Conservation (phyloP, 2,329 filamentous ascomycete species). For the Albophoma yamanashiensis region DNA sequence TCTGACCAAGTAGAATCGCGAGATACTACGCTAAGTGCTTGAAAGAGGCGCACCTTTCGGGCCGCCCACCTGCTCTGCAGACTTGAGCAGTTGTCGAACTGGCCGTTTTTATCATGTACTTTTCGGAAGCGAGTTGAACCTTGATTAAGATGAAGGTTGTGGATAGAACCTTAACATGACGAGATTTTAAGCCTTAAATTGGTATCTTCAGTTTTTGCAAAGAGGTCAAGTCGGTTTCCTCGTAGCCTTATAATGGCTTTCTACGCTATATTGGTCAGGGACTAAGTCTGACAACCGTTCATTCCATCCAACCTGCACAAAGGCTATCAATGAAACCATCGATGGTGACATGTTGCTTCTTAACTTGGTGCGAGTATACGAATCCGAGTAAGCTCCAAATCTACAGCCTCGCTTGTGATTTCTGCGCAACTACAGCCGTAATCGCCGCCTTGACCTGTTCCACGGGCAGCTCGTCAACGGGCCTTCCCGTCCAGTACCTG, state of each 20-base stretch:
- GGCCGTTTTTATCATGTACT: neutral
- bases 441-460: slow-evolving; percentile 45
- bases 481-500: slow-evolving; percentile 52
- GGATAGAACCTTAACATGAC: no score
- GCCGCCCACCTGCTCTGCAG: neutral
- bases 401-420: slow-evolving; percentile 15
- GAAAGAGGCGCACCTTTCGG: neutral
- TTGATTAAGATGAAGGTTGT: neutral
- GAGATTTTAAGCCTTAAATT: no score
- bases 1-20: slow-evolving; percentile 14
- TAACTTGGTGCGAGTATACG: no score
- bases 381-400: neutral
- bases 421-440: slow-evolving; percentile 26
- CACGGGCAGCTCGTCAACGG: slow-evolving; percentile 48
- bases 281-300: no score
- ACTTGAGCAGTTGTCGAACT: neutral
- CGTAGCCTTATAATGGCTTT: no score
- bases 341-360: no score
- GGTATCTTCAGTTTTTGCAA: no score
- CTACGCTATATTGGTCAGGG: no score
- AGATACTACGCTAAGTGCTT: neutral
- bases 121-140: neutral
- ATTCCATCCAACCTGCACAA: neutral
- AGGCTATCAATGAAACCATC: neutral
- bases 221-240: no score